phyloP scores from a whole-genome alignment of 106 monocot species.

The Dendrobium officinale region DNA sequence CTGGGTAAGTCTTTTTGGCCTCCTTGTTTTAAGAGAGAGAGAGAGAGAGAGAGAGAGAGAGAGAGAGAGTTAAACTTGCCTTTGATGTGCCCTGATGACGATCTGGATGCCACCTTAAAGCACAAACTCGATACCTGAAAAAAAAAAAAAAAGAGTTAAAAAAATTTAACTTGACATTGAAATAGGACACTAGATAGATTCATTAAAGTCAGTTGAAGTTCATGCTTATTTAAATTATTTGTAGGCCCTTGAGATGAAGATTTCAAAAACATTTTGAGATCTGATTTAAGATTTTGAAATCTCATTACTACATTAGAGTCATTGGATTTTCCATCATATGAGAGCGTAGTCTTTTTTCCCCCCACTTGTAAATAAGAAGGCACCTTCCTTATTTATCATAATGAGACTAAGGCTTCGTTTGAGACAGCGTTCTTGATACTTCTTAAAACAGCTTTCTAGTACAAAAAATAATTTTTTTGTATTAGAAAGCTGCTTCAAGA shows the following conservation, averaged over 20 bases:
- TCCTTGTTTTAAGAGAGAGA: too few relatives aligned
- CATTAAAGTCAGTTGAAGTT: background rate
- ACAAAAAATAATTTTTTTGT: too few relatives aligned
- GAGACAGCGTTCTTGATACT: too few relatives aligned
- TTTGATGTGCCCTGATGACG: conserved; percentile 85
- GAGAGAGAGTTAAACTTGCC: conserved; percentile 17
- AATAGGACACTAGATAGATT: background rate
- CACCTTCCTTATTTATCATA: too few relatives aligned
- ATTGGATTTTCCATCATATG: background rate
- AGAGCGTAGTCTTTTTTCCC: background rate
- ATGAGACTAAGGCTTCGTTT: too few relatives aligned
- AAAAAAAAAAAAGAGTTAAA: background rate
- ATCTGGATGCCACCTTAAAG: conserved; percentile 96
- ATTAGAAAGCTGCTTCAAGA: too few relatives aligned
- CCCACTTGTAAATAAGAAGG: too few relatives aligned
- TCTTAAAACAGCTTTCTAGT: too few relatives aligned
- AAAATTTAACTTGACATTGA: background rate
- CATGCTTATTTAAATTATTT: conserved; percentile 1
- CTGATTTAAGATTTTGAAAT: background rate
- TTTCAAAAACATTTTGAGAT: background rate
- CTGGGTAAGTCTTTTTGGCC: too few relatives aligned
- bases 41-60: background rate
- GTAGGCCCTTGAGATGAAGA: background rate
- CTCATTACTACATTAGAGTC: background rate
- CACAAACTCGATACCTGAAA: conserved; percentile 77